These are phyloP conservation scores for Ophiostoma pallidulum DNA, from an alignment of 2,329 filamentous ascomycete genomes.

Conservation along the genomic window DNA sequence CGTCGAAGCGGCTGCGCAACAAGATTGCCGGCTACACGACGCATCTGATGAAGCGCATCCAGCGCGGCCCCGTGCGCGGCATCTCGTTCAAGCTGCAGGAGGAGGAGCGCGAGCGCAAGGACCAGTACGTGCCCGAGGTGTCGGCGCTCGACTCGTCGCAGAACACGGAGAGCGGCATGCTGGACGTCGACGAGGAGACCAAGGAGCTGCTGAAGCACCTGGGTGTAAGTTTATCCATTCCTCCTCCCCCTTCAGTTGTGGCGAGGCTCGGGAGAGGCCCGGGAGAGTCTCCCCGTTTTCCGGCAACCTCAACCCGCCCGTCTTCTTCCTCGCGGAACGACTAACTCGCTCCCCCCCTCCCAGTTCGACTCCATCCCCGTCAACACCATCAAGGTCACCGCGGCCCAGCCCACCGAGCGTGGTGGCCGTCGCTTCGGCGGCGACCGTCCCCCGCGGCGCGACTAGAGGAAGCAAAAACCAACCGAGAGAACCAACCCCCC, in stretches of 20 bases:
- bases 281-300: not conserved
- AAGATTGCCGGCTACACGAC: constrained; percentile 99
- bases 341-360: too few species aligned
- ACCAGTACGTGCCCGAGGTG: constrained; percentile 99
- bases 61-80: constrained; percentile 96
- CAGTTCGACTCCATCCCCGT: constrained; percentile 97
- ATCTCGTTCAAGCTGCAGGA: constrained; percentile 99
- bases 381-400: constrained; percentile 85
- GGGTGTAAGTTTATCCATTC: constrained; percentile 61
- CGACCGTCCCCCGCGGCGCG: constrained; percentile 35
- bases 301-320: too few species aligned
- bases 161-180: constrained; percentile 82
- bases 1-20: constrained; percentile 98
- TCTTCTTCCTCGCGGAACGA: too few species aligned
- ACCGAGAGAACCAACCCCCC: too few species aligned
- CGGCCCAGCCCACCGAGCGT: constrained; percentile 80
- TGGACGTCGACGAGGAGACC: constrained; percentile 94
- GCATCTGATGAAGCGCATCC: constrained; percentile 99
- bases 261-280: too few species aligned
- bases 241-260: not conserved
- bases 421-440: constrained; percentile 39
- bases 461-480: too few species aligned
- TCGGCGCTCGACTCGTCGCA: constrained; percentile 97
- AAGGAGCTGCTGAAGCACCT: constrained; percentile 99
- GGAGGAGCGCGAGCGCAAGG: constrained; percentile 99